These are phyloP conservation scores for Komagataella mondaviorum DNA, from an alignment of 805 yeast genomes.

Conservation along the genomic window DNA sequence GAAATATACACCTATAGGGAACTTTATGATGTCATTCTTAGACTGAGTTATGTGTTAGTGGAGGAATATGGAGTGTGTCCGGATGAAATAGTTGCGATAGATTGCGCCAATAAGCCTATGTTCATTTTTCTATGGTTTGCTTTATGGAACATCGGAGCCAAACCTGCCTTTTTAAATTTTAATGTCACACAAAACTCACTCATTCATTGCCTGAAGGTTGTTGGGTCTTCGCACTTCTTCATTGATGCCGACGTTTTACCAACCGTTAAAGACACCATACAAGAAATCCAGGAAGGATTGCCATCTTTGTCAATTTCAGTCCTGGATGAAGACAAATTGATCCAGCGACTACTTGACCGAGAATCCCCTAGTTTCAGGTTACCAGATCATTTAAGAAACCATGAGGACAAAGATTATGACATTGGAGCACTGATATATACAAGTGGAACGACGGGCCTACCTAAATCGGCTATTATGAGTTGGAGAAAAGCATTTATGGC, in stretches of 20 bases:
- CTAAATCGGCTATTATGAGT: slow-evolving; percentile 86
- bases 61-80: slow-evolving; percentile 49
- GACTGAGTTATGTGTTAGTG: slow-evolving; percentile 52
- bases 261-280: slow-evolving; percentile 31
- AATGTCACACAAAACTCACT: slow-evolving; percentile 63
- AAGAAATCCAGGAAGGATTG: slow-evolving; percentile 19
- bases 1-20: slow-evolving; percentile 60
- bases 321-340: slow-evolving; percentile 17
- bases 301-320: slow-evolving; percentile 13
- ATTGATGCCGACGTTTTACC: slow-evolving; percentile 59
- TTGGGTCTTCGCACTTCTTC: slow-evolving; percentile 50
- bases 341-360: slow-evolving; percentile 23
- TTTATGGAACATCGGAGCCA: slow-evolving; percentile 83
- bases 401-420: slow-evolving; percentile 39
- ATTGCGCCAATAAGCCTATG: slow-evolving; percentile 73
- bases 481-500: slow-evolving; percentile 81
- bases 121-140: slow-evolving; percentile 75
- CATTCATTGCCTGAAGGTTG: slow-evolving; percentile 65
- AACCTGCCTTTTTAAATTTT: slow-evolving; percentile 78
- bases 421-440: slow-evolving; percentile 73
- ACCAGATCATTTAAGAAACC: slow-evolving; percentile 42
- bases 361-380: slow-evolving; percentile 38
- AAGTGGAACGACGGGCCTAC: slow-evolving; percentile 90
- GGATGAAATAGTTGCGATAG: slow-evolving; percentile 61
- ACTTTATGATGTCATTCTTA: slow-evolving; percentile 49